Percentiles rank a stretch among this genome's conserved stretches.
Evolutionary conservation across 257 asterid genomes (phyloP).

Genomic region (Plantago major): DNA sequence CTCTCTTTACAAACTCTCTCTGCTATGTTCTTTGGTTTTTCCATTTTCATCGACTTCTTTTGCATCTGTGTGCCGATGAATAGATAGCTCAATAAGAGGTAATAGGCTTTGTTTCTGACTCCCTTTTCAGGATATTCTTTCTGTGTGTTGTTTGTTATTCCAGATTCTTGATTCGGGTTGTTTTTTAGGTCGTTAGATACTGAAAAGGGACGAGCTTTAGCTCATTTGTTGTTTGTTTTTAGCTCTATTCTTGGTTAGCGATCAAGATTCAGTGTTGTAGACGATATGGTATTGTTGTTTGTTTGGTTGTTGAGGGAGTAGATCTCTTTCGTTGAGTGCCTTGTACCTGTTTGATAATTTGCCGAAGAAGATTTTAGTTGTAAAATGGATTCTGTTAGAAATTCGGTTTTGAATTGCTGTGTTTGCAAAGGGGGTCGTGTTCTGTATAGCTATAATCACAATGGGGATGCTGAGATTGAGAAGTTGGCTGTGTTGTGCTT

Average conservation of each 20-base stretch:
- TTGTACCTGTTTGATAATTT: neutral
- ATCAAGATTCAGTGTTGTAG: slow-evolving; percentile 9
- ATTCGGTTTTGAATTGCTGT: slow-evolving; percentile 53
- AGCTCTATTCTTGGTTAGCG: slow-evolving; percentile 17
- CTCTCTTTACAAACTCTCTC: no score
- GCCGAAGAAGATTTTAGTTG: slow-evolving; percentile 5
- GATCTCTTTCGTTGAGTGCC: slow-evolving; percentile 7
- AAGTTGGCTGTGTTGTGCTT: slow-evolving; percentile 55
- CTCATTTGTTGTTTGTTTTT: neutral
- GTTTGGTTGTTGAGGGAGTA: neutral
- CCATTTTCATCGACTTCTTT: no score
- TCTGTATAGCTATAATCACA: slow-evolving; percentile 35
- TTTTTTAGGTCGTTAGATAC: neutral
- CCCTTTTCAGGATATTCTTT: no score
- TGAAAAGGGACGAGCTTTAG: no score
- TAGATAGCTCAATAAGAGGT: no score
- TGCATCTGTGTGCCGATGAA: no score
- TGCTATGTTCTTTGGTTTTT: no score
- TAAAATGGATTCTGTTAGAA: slow-evolving; percentile 33
- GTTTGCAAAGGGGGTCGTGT: slow-evolving; percentile 50
- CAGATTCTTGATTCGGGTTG: slow-evolving; percentile 1
- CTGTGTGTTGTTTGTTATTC: no score
- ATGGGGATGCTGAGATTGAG: slow-evolving; percentile 49
- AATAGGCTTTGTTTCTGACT: slow-evolving; percentile 13
- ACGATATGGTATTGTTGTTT: neutral